Base-by-base conservation (phyloP, 2,329 filamentous ascomycete genomes). In the Talaromyces albobiverticillius region DNA sequence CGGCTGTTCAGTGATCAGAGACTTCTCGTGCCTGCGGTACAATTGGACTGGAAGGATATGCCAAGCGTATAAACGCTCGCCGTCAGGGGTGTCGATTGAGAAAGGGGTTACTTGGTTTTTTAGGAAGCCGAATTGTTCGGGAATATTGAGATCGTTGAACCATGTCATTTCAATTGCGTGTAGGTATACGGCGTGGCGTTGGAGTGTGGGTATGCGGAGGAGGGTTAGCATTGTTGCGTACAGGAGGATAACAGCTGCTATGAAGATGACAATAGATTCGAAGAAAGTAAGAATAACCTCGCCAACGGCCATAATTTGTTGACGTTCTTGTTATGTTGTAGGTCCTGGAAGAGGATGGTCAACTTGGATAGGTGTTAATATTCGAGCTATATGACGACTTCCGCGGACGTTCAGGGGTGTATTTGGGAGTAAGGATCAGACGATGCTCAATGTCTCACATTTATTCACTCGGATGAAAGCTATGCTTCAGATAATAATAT, bases 41-140 rank as follows among this genome's bases (percentile, higher is more conserved):
- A 90, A 75, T 46, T 86, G 84, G 5, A 95, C 72, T 0, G 93
- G 93, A 45, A 96, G 75, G 51, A 97, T 80, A 65, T 96, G 93
- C 92, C 93, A 97, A 16, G 88, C 88, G 67, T 93, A 95, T 16
- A 96, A 75, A 2, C 77, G 83, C 69, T 92, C 86, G 31, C 84
- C 83, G 67, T 96, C 92, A 1, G 83, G 76, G 0, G 90, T 94
- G 3, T 73, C 74, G 34, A 96, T 73, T 43, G 82, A 84, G 69
- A 96, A 96, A 0, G 93, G 88, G 3, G 89, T 91, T 2, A 95
- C 87, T 73, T 97, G 93, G 61, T 91, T 90, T 66, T 84, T 88
- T 92, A 89, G 84, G 71, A 96, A 96, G 0, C 92, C 92, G 79
- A 91, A 95, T 60, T 82, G 81, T 67, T 95, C 88, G 0, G 91